Percentiles rank a stretch among this genome's conserved stretches.
phyloP scores from a whole-genome alignment of 257 asterid species.

The Solanum paucissectum region DNA sequence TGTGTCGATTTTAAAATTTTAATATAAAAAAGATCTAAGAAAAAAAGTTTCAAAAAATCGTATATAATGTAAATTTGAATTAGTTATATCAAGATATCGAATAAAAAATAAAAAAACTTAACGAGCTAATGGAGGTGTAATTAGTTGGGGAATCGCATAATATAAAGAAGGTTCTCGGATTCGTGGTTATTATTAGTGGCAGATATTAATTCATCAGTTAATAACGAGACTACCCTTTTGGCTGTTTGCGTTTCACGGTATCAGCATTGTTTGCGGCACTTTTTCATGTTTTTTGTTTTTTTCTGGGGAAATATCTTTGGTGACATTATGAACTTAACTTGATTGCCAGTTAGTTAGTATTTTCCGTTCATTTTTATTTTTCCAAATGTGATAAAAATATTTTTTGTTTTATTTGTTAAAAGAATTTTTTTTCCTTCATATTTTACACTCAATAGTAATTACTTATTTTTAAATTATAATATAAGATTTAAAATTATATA shows the following conservation, averaged over 20 bases:
- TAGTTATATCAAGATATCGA: no score
- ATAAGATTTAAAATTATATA: no score
- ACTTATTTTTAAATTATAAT: no score
- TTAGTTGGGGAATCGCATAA: background rate
- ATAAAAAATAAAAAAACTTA: no score
- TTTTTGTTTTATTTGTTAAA: no score
- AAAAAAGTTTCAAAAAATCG: rapidly evolving
- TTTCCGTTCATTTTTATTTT: no score
- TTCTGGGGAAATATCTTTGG: background rate
- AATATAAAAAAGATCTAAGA: rapidly evolving
- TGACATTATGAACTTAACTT: background rate
- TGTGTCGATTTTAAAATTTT: no score
- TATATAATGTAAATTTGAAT: no score
- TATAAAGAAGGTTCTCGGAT: background rate
- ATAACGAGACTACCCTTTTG: background rate
- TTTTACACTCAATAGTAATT: no score
- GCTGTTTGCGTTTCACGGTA: background rate
- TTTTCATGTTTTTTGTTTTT: background rate
- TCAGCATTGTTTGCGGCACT: background rate
- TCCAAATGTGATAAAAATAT: no score
- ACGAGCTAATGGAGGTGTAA: background rate
- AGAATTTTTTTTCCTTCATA: no score
- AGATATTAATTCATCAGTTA: background rate
- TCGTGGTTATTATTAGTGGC: background rate
- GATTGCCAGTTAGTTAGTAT: background rate